phyloP scores from a whole-genome alignment of 2,329 filamentous ascomycete genomes.

The Clonostachys rosea region DNA sequence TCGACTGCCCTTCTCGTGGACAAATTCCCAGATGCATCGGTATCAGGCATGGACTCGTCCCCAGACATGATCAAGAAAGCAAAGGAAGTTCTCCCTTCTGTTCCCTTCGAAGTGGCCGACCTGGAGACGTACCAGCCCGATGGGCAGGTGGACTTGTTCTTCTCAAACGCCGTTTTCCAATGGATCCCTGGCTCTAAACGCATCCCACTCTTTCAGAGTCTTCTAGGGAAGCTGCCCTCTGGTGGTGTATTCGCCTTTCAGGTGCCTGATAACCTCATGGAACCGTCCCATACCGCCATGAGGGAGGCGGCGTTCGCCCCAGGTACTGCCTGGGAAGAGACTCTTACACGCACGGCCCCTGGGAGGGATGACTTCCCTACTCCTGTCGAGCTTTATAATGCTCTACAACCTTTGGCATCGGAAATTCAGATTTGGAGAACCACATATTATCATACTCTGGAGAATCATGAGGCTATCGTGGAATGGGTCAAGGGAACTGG shows the following conservation, averaged over 20 bases:
- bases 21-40: slow-evolving; percentile 37
- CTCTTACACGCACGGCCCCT: slow-evolving; percentile 18
- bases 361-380: slow-evolving; percentile 43
- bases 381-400: slow-evolving; percentile 40
- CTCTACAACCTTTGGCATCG: slow-evolving; percentile 32
- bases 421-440: slow-evolving; percentile 49
- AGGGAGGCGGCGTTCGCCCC: slow-evolving; percentile 24
- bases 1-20: slow-evolving; percentile 42
- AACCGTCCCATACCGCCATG: slow-evolving; percentile 47
- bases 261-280: slow-evolving; percentile 38
- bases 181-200: slow-evolving; percentile 42
- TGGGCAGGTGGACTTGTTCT: slow-evolving; percentile 34
- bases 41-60: slow-evolving; percentile 50
- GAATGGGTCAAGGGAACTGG: slow-evolving; percentile 58
- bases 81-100: slow-evolving; percentile 24
- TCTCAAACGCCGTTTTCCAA: slow-evolving; percentile 55
- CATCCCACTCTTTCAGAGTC: slow-evolving; percentile 33
- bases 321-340: slow-evolving; percentile 27
- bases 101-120: slow-evolving; percentile 41
- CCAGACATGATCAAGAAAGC: slow-evolving; percentile 51
- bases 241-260: slow-evolving; percentile 52
- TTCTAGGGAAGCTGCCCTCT: slow-evolving; percentile 30
- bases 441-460: slow-evolving; percentile 45
- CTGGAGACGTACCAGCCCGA: slow-evolving; percentile 30
- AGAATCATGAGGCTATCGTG: slow-evolving; percentile 42